Percentiles rank a stretch among this genome's conserved stretches.
phyloP scores from a whole-genome alignment of 1,284 basidiomycete genomes.

The Naganishia liquefaciens region DNA sequence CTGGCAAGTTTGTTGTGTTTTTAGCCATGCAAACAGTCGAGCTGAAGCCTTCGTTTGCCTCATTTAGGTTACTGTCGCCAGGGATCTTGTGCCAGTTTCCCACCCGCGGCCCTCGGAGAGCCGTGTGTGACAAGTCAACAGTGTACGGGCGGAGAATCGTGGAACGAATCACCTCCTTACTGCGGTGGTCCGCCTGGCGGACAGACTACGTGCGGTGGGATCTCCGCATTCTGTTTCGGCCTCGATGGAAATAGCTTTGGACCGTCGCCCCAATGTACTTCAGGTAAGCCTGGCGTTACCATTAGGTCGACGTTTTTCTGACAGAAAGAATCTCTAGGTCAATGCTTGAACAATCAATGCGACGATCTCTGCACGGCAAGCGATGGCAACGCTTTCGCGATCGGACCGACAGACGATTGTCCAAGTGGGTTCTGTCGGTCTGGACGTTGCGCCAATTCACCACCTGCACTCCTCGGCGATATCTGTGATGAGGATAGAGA shows the following conservation, averaged over 20 bases:
- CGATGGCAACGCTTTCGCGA: too few species aligned
- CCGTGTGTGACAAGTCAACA: background rate
- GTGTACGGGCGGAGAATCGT: background rate
- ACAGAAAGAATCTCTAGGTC: too few species aligned
- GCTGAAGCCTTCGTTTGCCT: background rate
- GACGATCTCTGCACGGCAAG: too few species aligned
- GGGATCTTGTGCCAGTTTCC: background rate
- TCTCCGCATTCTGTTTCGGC: background rate
- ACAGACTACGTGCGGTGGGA: constrained; percentile 12
- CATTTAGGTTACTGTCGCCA: background rate
- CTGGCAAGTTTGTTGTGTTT: background rate
- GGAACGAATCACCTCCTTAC: background rate
- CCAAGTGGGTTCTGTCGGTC: too few species aligned
- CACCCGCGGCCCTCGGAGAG: background rate
- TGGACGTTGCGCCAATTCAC: too few species aligned
- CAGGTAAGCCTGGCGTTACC: background rate
- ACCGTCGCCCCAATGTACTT: background rate
- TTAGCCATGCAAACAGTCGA: background rate
- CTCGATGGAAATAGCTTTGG: background rate
- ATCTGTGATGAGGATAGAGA: too few species aligned
- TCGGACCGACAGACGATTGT: too few species aligned
- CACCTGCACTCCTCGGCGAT: too few species aligned
- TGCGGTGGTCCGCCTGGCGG: background rate
- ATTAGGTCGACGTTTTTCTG: background rate
- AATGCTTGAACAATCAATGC: too few species aligned